phyloP scores from a whole-genome alignment of 371 early-diverging fungal genomes.

The Chytridium lagenaria region DNA sequence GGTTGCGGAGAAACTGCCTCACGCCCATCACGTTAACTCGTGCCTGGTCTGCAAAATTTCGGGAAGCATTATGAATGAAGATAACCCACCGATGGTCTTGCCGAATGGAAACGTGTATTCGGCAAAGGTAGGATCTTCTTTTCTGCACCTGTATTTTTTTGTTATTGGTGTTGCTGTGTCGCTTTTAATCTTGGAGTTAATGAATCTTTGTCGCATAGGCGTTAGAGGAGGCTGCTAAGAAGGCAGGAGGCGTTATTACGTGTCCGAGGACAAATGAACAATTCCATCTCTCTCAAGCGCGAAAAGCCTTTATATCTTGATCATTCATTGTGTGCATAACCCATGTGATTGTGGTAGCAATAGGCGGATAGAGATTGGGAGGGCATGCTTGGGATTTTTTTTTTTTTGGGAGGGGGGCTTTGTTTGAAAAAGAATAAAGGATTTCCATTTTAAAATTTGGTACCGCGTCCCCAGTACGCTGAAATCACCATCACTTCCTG shows the following conservation, averaged over 20 bases:
- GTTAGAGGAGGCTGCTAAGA: conserved; percentile 79
- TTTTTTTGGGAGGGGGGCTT: too few relatives aligned
- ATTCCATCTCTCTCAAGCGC: conserved; percentile 68
- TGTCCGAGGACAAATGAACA: conserved; percentile 81
- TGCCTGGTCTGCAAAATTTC: conserved; percentile 90
- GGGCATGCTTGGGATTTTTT: not conserved
- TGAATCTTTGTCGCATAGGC: conserved; percentile 54
- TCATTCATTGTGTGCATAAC: not conserved
- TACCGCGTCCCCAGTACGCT: too few relatives aligned
- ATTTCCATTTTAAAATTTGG: too few relatives aligned
- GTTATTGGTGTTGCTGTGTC: not conserved
- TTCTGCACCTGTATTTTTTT: too few relatives aligned
- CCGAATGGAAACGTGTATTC: conserved; percentile 97
- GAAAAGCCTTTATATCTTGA: conserved; percentile 79
- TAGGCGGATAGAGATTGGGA: too few relatives aligned
- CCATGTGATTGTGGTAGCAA: too few relatives aligned
- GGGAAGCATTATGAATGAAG: conserved; percentile 93
- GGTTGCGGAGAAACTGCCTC: conserved; percentile 82
- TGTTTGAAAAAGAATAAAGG: too few relatives aligned
- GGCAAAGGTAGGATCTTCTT: conserved; percentile 61
- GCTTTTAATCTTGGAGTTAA: not conserved
- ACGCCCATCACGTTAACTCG: conserved; percentile 91
- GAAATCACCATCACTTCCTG: too few relatives aligned
- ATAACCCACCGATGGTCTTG: conserved; percentile 92
- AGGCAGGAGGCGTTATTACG: conserved; percentile 73